Evolutionary conservation across 805 yeast species (phyloP).

Genomic region (Brettanomyces anomalus): DNA sequence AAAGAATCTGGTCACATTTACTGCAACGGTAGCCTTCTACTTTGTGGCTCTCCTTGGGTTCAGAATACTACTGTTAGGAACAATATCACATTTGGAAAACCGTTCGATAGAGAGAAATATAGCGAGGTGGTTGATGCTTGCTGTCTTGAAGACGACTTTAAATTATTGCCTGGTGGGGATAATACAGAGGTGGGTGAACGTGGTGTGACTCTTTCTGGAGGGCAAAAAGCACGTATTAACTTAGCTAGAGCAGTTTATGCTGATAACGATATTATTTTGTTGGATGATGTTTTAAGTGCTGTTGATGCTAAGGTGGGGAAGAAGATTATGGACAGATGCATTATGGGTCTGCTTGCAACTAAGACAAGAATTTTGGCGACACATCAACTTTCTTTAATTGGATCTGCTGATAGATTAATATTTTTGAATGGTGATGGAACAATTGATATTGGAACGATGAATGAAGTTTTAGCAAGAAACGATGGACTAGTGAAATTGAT

Average conservation of each 20-base stretch:
- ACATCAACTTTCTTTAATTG: conserved; percentile 68
- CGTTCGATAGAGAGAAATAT: conserved; percentile 43
- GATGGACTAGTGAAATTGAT: conserved; percentile 29
- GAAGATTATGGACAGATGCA: conserved; percentile 48
- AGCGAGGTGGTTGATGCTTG: conserved; percentile 51
- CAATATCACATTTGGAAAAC: conserved; percentile 61
- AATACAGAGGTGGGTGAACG: conserved; percentile 75
- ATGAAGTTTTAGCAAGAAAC: conserved; percentile 37
- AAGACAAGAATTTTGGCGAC: conserved; percentile 75
- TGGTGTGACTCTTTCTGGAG: conserved; percentile 83
- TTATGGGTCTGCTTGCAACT: conserved; percentile 44
- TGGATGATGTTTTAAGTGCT: conserved; percentile 63
- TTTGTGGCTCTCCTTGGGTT: conserved; percentile 71
- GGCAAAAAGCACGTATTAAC: conserved; percentile 73
- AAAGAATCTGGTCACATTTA: conserved; percentile 41
- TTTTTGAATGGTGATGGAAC: conserved; percentile 60
- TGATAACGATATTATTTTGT: conserved; percentile 44
- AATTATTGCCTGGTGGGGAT: conserved; percentile 66
- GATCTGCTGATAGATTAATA: conserved; percentile 59
- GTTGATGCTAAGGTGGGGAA: conserved; percentile 66
- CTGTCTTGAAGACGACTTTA: conserved; percentile 56
- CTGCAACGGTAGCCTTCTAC: conserved; percentile 42
- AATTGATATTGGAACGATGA: conserved; percentile 51
- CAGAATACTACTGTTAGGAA: conserved; percentile 73
- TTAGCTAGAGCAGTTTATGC: conserved; percentile 65